Base-by-base conservation (phyloP, 352 stramenopile species). In the Globisporangium camurandrum region DNA sequence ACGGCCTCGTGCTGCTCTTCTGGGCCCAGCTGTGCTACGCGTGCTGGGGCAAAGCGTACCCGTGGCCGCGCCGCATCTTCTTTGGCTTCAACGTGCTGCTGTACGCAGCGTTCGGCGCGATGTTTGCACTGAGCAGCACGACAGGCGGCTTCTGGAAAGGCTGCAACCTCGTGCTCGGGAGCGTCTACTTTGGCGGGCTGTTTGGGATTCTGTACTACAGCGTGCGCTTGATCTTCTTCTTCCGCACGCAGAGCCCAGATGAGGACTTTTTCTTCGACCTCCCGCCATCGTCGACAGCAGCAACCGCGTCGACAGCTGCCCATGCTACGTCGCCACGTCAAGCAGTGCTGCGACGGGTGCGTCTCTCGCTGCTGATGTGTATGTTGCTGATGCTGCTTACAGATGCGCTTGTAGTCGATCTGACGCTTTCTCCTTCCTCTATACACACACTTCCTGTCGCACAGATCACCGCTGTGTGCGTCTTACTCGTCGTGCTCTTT, bases 231-330 rank as follows among this genome's bases (percentile, higher is more conserved):
- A 84, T 86, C 52, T 69, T 86, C 46, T 91, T 91, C 56, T 91
- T 91, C 61, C 75, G 73, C 26, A 81, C 66, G 20, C 78, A 86
- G 54, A 75, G 71, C 1, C 70, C 69, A 1, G 75, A 88, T 42
- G 80, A 91, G 36, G 80, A 88, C 46, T 87, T 90, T 36, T 90
- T 88, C 62, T 90, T 90, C 38, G 75, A 90, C 48, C 69, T 83
- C n/a, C 74, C 73, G 5, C 61, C 62, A 7, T 65, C 58, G 2
- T 59, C 62, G 23, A 31, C 37, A 40, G 36, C 36, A 8, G 6
- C 12, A n/a, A 38, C 42, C 26, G n/a, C 58, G 2, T 59, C 62
- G 23, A 31, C 37, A 40, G 36, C 36, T 3, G 6, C 12, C 16
- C 44, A 61, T 16, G 57, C 24, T 45, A 37, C 40, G 14, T 75